phyloP scores from a whole-genome alignment of 495 filamentous ascomycete species.

The Oidiodendron maius region DNA sequence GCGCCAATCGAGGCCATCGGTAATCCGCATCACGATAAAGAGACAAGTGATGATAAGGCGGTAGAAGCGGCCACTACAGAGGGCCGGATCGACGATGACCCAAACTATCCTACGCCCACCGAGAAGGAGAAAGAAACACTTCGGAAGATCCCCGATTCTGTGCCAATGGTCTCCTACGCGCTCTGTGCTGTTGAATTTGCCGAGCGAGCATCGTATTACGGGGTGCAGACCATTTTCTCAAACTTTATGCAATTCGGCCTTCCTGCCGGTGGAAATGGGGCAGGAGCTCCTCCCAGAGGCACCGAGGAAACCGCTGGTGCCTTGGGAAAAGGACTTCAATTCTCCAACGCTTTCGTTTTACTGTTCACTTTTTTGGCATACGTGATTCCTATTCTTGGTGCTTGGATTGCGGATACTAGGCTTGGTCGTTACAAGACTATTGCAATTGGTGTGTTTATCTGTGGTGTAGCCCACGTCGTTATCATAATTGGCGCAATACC shows the following conservation, averaged over 20 bases:
- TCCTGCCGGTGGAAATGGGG: constrained; percentile 49
- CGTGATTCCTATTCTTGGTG: constrained; percentile 49
- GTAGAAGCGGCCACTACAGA: constrained; percentile 27
- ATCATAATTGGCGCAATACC: constrained; percentile 56
- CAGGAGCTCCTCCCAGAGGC: constrained; percentile 45
- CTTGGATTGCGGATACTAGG: constrained; percentile 52
- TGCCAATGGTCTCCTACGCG: constrained; percentile 40
- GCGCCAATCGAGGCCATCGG: constrained; percentile 17
- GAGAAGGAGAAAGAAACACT: constrained; percentile 46
- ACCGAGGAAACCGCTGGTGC: constrained; percentile 52
- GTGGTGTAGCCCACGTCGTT: constrained; percentile 55
- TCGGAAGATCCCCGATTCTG: constrained; percentile 44
- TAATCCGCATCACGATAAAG: constrained; percentile 5
- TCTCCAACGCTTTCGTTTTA: constrained; percentile 47
- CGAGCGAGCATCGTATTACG: constrained; percentile 54
- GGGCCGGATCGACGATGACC: background rate
- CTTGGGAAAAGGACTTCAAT: constrained; percentile 51
- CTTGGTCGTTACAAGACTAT: constrained; percentile 57
- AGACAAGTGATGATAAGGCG: too few species aligned
- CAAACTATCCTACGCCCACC: constrained; percentile 33
- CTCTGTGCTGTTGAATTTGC: constrained; percentile 54
- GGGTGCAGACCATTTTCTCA: constrained; percentile 48
- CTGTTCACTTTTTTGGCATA: constrained; percentile 54
- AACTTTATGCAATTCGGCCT: constrained; percentile 53
- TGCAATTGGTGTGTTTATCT: constrained; percentile 49